Conservation (phyloP, 1,139 yeast species). For the Nakaseomyces uthaithaninus region DNA sequence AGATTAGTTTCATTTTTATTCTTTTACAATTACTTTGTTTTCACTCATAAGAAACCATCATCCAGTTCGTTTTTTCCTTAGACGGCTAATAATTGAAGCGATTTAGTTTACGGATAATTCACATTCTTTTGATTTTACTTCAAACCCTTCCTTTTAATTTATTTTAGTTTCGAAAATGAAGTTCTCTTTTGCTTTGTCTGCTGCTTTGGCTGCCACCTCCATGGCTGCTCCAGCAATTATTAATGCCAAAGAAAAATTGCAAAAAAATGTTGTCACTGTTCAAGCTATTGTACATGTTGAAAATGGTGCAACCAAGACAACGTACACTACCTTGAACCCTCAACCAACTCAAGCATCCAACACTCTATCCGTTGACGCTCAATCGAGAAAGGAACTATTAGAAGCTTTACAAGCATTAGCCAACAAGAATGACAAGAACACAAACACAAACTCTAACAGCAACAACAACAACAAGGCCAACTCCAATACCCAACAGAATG, state of each 20-base stretch:
- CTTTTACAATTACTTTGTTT: neutral
- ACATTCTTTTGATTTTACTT: neutral
- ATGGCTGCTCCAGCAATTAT: conserved; percentile 33
- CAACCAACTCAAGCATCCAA: neutral
- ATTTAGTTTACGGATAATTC: conserved; percentile 1
- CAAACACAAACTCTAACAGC: neutral
- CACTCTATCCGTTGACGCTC: conserved; percentile 7
- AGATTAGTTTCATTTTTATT: neutral
- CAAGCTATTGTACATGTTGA: conserved; percentile 23
- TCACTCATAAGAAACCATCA: conserved; percentile 4
- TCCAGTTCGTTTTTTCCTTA: conserved; percentile 2
- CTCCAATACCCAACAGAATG: neutral
- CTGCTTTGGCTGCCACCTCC: conserved; percentile 30
- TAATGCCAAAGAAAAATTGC: conserved; percentile 30
- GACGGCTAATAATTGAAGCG: neutral
- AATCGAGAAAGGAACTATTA: neutral
- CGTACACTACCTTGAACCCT: conserved; percentile 16
- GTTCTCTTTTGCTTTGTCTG: conserved; percentile 11
- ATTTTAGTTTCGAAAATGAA: neutral
- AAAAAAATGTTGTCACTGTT: conserved; percentile 19
- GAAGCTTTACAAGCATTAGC: neutral
- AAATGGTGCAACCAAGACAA: conserved; percentile 24
- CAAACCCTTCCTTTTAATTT: neutral
- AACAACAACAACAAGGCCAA: neutral
- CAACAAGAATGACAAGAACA: conserved; percentile 1